Conservation (phyloP, 371 early-diverging fungal genomes). For the Mortierella sp. region DNA sequence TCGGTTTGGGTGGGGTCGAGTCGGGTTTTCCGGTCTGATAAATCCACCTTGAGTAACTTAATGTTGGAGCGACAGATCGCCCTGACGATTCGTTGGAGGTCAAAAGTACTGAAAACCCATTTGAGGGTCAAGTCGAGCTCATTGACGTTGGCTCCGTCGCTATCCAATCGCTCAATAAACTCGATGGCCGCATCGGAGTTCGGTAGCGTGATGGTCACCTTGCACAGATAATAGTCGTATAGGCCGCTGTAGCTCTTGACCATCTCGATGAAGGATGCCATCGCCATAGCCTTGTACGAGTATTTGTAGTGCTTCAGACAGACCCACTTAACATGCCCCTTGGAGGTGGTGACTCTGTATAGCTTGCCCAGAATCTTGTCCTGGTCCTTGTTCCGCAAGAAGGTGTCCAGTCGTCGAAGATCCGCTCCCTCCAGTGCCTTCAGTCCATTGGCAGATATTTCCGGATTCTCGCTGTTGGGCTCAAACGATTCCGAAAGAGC, state of each 20-base stretch:
- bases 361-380: constrained; percentile 14
- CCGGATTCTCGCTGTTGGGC: not conserved
- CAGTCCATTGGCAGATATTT: not conserved
- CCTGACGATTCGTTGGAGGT: not conserved
- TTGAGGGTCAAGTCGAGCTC: not conserved
- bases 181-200: not conserved
- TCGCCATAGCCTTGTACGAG: not conserved
- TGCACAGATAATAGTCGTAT: not conserved
- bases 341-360: constrained; percentile 14
- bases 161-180: not conserved
- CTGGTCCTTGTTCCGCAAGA: constrained; percentile 13
- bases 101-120: not conserved
- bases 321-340: constrained; percentile 32
- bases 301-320: constrained; percentile 15
- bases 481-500: not conserved
- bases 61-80: not conserved
- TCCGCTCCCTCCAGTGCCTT: constrained; percentile 25
- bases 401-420: constrained; percentile 18
- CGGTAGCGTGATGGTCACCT: not conserved
- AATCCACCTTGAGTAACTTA: not conserved
- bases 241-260: not conserved
- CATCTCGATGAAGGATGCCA: not conserved
- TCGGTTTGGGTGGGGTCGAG: not conserved
- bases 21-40: not conserved
- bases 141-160: not conserved